Base-by-base conservation (phyloP, 441 rosid genomes). In the Rhodomyrtus psidioides region DNA sequence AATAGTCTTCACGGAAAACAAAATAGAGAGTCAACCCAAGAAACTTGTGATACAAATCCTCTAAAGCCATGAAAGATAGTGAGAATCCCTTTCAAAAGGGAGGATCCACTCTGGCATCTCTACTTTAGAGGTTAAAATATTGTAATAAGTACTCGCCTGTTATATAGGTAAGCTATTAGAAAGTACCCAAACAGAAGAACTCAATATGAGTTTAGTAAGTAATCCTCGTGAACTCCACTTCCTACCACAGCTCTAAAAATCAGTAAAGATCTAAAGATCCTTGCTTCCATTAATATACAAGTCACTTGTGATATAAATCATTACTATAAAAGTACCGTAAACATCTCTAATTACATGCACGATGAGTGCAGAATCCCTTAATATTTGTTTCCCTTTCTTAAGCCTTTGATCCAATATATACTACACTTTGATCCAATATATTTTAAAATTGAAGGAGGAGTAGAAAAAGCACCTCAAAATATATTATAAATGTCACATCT, bases 111-210 rank as follows among this genome's bases (percentile, higher is more conserved):
- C 14, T 12, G 7, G 60, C 27, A 26, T 57, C 28, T 24, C 27
- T 26, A 5, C 27, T 57, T 16, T 7, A 26, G 28, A 7, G 28
- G 12, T 5, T 3, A 13, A 13, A 24, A 26, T 26, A 3, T 0
- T 1, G 6, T 5, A 57, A 57, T 5, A 23, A 1, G 6, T 2
- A 51, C 1, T 0, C 5, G 0, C 1, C 7, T 57, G 2, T 57
- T 57, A 26, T 10, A 26, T 13, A 57, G 15, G 26, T 26, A 26
- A 5, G 0, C 14, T 1, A 12, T 57, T 57, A 57, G 28, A 56
- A 26, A 56, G 59, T 56, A 24, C 2, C 27, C n/a, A 56, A 56
- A 9, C 2, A 24, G 15, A 57, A 24, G 7, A 4, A 57, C 26
- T 57, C 15, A 57, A 57, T 57, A 10, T 12, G 15, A 57, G 60